These are phyloP conservation scores for Cryptosporidium felis DNA, from an alignment of 169 alveolate species.

Conservation along the genomic window DNA sequence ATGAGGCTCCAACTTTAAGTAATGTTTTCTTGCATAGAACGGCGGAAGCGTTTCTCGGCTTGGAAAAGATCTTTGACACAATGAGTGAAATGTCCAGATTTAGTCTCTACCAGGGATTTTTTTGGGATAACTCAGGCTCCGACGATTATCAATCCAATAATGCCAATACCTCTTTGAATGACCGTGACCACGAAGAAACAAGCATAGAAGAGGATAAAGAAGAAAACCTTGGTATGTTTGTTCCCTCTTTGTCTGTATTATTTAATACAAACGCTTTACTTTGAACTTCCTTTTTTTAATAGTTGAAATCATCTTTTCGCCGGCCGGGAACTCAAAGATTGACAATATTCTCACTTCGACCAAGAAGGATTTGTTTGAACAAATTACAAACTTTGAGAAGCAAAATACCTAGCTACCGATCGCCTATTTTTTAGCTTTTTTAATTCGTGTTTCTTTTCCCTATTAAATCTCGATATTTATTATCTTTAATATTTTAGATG, in stretches of 20 bases:
- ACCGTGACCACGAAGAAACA: background rate
- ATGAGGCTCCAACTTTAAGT: slow-evolving; percentile 64
- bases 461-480: too few relatives aligned
- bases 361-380: slow-evolving; percentile 9
- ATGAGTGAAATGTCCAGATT: slow-evolving; percentile 41
- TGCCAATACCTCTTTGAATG: background rate
- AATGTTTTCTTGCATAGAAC: slow-evolving; percentile 48
- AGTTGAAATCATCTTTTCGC: slow-evolving; percentile 25
- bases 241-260: background rate
- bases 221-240: slow-evolving; percentile 30
- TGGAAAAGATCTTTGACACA: slow-evolving; percentile 49
- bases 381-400: slow-evolving; percentile 8
- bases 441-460: too few relatives aligned
- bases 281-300: background rate
- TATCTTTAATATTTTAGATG: too few relatives aligned
- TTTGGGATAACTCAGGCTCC: slow-evolving; percentile 15
- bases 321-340: slow-evolving; percentile 9
- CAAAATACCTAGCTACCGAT: too few relatives aligned
- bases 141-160: background rate
- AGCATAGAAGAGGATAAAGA: background rate
- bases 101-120: slow-evolving; percentile 45
- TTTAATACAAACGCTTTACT: background rate
- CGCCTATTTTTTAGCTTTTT: too few relatives aligned
- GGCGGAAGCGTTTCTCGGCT: slow-evolving; percentile 44
- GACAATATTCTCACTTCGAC: slow-evolving; percentile 41